Conservation (phyloP, 1,139 yeast species). For the Candida gigantensis region DNA sequence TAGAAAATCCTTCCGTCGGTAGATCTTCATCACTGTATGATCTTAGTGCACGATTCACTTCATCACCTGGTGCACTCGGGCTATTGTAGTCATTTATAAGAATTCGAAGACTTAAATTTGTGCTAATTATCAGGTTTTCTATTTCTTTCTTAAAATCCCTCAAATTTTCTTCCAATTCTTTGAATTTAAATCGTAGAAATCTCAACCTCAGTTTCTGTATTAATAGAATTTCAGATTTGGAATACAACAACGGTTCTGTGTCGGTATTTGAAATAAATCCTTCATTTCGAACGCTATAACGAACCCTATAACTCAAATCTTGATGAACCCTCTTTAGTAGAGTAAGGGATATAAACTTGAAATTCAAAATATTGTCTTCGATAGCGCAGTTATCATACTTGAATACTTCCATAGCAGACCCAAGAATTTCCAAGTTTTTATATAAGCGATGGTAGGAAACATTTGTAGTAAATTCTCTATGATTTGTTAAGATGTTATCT, state of each 20-base stretch:
- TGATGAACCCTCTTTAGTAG: constrained; percentile 6
- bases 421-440: constrained; percentile 6
- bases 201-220: constrained; percentile 9
- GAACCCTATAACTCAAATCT: no score
- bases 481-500: background rate
- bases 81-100: no score
- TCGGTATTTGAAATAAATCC: no score
- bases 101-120: no score
- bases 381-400: background rate
- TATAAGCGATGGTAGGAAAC: constrained; percentile 5
- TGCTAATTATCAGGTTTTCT: no score
- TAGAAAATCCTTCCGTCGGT: constrained; percentile 9
- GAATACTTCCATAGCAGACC: background rate
- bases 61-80: no score
- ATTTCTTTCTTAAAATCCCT: no score
- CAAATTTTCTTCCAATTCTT: no score
- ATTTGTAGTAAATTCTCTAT: background rate
- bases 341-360: constrained; percentile 12
- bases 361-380: constrained; percentile 8
- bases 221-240: constrained; percentile 8
- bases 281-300: no score
- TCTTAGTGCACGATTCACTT: no score
- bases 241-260: no score
- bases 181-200: constrained; percentile 13
- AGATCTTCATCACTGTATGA: constrained; percentile 11